These are phyloP conservation scores for Gynochthodes officinalis DNA, from an alignment of 257 asterid species.

Conservation along the genomic window DNA sequence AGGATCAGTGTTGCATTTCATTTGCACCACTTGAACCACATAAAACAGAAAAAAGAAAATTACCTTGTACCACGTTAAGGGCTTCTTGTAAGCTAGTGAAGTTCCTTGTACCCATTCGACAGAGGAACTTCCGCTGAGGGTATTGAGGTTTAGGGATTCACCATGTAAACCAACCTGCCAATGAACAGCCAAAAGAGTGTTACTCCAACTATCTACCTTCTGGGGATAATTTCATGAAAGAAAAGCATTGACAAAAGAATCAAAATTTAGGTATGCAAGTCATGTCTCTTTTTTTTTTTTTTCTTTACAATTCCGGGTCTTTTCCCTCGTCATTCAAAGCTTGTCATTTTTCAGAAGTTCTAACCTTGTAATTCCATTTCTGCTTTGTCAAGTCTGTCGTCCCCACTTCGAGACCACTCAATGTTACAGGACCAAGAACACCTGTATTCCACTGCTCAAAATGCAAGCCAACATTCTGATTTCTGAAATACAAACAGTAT, in stretches of 20 bases:
- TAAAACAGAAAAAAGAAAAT: not conserved
- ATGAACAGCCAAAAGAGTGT: not conserved
- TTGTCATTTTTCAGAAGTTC: not conserved
- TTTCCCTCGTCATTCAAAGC: not conserved
- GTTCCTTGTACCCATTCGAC: slow-evolving; percentile 73
- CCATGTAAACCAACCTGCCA: slow-evolving; percentile 80
- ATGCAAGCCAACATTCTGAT: slow-evolving; percentile 79
- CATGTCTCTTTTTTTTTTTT: not conserved
- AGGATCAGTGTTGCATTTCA: not conserved
- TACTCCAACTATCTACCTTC: not conserved
- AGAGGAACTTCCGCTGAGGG: slow-evolving; percentile 63
- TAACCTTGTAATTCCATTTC: slow-evolving; percentile 79
- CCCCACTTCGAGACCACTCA: slow-evolving; percentile 76
- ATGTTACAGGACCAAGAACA: slow-evolving; percentile 79
- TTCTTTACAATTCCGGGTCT: not conserved
- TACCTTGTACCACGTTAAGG: slow-evolving; percentile 98
- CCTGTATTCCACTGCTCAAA: slow-evolving; percentile 80
- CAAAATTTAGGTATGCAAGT: not conserved
- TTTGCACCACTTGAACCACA: not conserved
- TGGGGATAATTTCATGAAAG: not conserved
- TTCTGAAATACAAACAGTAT: slow-evolving; percentile 29
- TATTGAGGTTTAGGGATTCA: slow-evolving; percentile 50
- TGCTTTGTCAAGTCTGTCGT: slow-evolving; percentile 75
- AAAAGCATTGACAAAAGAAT: not conserved
- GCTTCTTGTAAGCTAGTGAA: slow-evolving; percentile 59